Conservation (phyloP, 352 stramenopile genomes). For the Phytopythium mirpurense region DNA sequence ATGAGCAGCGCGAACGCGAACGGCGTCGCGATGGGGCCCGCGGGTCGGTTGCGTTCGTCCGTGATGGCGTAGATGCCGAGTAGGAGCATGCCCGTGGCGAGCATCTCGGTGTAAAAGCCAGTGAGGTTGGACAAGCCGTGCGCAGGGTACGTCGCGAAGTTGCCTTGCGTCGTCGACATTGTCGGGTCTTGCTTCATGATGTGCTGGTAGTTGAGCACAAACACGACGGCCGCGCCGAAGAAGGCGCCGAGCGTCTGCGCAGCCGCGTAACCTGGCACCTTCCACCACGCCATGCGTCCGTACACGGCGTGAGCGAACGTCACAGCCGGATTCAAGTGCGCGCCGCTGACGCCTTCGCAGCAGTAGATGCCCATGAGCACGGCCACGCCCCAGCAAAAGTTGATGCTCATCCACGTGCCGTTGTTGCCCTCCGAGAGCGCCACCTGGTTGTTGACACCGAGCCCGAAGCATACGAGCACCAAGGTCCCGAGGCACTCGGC, state of each 20-base stretch:
- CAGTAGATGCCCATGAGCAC: constrained; percentile 53
- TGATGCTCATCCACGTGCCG: constrained; percentile 48
- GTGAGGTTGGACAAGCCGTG: constrained; percentile 31
- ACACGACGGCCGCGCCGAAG: constrained; percentile 29
- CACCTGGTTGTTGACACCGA: constrained; percentile 61
- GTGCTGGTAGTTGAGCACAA: constrained; percentile 41
- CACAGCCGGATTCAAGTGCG: constrained; percentile 60
- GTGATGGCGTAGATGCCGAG: constrained; percentile 50
- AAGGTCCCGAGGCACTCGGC: constrained; percentile 31
- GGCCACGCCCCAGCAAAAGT: constrained; percentile 36
- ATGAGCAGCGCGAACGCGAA: constrained; percentile 48
- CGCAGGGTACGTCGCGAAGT: constrained; percentile 50
- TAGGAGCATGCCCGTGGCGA: constrained; percentile 50
- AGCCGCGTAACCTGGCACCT: constrained; percentile 44
- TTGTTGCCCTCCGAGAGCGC: constrained; percentile 34
- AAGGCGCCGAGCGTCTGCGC: constrained; percentile 46
- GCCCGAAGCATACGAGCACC: constrained; percentile 9
- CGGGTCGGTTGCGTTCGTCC: constrained; percentile 41
- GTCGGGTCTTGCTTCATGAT: constrained; percentile 38
- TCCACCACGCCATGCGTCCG: constrained; percentile 35
- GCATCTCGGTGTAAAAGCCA: constrained; percentile 46
- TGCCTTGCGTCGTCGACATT: constrained; percentile 28
- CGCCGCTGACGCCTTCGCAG: constrained; percentile 42
- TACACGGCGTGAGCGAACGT: constrained; percentile 44
- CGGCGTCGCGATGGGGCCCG: constrained; percentile 26